These are phyloP conservation scores for Rutstroemia sp. DNA, from an alignment of 2,329 filamentous ascomycete genomes.

Conservation along the genomic window DNA sequence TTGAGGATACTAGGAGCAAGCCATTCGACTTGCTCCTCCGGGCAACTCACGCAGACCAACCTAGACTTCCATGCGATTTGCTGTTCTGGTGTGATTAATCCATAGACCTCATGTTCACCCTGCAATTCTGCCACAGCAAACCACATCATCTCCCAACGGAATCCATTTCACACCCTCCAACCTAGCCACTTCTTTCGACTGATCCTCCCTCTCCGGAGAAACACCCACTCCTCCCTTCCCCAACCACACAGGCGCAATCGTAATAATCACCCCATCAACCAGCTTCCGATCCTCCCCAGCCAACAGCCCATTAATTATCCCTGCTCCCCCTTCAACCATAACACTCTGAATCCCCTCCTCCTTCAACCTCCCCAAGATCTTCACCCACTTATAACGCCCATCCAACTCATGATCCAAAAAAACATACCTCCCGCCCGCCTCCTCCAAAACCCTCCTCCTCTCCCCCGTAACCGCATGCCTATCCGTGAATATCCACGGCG, in stretches of 20 bases:
- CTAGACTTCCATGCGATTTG: too few species aligned
- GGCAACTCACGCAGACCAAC: too few species aligned
- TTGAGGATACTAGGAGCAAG: too few species aligned
- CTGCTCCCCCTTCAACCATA: conserved; percentile 86
- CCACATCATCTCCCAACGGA: conserved; percentile 20
- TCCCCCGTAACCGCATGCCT: not conserved
- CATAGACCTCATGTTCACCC: not conserved
- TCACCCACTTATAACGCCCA: not conserved
- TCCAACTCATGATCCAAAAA: not conserved
- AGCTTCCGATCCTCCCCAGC: conserved; percentile 50
- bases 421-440: conserved; percentile 13
- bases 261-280: conserved; percentile 75
- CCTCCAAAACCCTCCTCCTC: conserved; percentile 1
- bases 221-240: conserved; percentile 76
- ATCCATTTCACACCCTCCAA: conserved; percentile 18
- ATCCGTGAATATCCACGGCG: conserved; percentile 61
- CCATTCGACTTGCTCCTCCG: too few species aligned
- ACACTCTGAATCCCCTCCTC: conserved; percentile 52
- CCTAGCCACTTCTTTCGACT: conserved; percentile 6
- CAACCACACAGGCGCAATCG: conserved; percentile 85
- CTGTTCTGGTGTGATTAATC: too few species aligned
- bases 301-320: conserved; percentile 77
- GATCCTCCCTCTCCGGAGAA: conserved; percentile 41
- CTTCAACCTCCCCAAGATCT: not conserved
- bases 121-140: conserved; percentile 15